A percentile compares a stretch with the other conserved stretches of the same genome.
Evolutionary conservation across 2,329 filamentous ascomycete genomes (phyloP).

Genomic region (Phyllosticta citribraziliensis): DNA sequence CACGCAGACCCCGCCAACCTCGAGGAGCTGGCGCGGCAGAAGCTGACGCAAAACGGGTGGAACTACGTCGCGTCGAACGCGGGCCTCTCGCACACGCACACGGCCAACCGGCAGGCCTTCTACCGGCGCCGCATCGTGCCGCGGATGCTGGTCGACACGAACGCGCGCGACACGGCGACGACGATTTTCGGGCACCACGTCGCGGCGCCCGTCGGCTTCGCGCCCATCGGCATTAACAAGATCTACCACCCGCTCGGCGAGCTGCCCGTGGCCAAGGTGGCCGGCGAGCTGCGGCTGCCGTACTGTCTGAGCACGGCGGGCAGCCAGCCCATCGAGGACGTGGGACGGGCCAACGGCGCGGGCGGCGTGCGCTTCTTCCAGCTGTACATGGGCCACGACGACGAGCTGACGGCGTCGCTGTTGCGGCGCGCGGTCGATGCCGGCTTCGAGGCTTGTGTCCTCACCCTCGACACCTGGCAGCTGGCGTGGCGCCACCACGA

Average conservation of each 20-base stretch:
- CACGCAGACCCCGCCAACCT: conserved; percentile 45
- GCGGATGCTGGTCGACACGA: conserved; percentile 52
- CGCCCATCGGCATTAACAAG: conserved; percentile 55
- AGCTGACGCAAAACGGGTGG: conserved; percentile 49
- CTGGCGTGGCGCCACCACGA: conserved; percentile 54
- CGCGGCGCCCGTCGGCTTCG: conserved; percentile 53
- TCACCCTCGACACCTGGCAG: conserved; percentile 56
- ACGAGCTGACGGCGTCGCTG: conserved; percentile 47
- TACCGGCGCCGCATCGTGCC: conserved; percentile 54
- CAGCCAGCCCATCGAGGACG: conserved; percentile 46
- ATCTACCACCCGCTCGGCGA: conserved; percentile 54
- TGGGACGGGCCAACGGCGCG: conserved; percentile 45
- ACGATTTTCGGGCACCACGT: conserved; percentile 52
- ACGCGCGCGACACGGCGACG: conserved; percentile 46
- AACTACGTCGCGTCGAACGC: conserved; percentile 50
- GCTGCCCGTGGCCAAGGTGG: conserved; percentile 49
- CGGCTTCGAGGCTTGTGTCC: conserved; percentile 48
- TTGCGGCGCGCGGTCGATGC: conserved; percentile 44
- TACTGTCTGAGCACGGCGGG: conserved; percentile 53
- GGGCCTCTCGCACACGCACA: conserved; percentile 43
- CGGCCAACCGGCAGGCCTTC: conserved; percentile 54
- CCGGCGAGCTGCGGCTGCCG: conserved; percentile 48
- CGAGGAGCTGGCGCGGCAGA: conserved; percentile 48
- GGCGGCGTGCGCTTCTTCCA: conserved; percentile 48
- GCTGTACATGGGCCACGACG: conserved; percentile 55